These are phyloP conservation scores for Dissophora globulifera DNA, from an alignment of 192 early-diverging fungal species.

Conservation along the genomic window DNA sequence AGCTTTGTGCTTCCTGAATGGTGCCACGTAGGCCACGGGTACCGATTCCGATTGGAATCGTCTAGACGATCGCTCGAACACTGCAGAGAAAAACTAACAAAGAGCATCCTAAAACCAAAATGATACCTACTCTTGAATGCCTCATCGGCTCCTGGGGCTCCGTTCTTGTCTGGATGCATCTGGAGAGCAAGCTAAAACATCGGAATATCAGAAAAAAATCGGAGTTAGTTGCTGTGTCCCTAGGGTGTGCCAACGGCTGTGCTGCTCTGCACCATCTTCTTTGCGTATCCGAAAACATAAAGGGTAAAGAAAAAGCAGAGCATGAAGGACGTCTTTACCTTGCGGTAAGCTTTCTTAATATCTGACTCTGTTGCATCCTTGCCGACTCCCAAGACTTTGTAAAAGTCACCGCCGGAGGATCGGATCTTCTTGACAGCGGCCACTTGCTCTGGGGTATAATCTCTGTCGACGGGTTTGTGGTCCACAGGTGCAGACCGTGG, in stretches of 20 bases:
- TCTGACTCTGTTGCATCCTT: constrained; percentile 83
- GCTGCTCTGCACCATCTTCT: too few relatives aligned
- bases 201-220: constrained; percentile 5
- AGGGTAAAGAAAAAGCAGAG: too few relatives aligned
- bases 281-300: too few relatives aligned
- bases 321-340: too few relatives aligned
- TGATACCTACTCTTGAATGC: constrained; percentile 85
- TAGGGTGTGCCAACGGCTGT: not conserved
- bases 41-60: constrained; percentile 65
- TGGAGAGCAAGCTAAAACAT: constrained; percentile 80
- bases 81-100: constrained; percentile 22
- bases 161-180: constrained; percentile 97
- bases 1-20: too few relatives aligned
- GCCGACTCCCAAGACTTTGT: constrained; percentile 80
- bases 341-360: constrained; percentile 95
- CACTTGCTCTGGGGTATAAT: constrained; percentile 83
- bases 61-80: constrained; percentile 80
- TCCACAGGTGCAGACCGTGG: constrained; percentile 37
- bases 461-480: constrained; percentile 54
- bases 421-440: constrained; percentile 84
- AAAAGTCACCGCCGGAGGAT: constrained; percentile 81
- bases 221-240: not conserved
- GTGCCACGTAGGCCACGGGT: constrained; percentile 34
- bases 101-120: not conserved
- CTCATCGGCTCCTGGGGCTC: constrained; percentile 93